These are phyloP conservation scores for Sorghum bicolor DNA, from an alignment of 176 grass and related monocot genomes.

Conservation along the genomic window DNA sequence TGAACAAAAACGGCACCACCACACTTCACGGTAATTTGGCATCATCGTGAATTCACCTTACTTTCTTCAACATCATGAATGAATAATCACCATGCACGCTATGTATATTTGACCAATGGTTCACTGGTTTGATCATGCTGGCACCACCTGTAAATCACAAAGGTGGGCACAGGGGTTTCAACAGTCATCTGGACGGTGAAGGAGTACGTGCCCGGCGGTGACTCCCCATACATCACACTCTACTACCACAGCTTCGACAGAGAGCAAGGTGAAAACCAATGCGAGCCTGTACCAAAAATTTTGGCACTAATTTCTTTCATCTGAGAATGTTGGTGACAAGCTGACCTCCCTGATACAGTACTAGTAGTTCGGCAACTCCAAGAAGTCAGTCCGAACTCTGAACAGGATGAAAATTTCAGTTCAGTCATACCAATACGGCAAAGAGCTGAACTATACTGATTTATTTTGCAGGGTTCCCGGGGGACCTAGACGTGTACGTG, in stretches of 20 bases:
- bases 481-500: conserved; percentile 70
- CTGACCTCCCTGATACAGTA: too few relatives aligned
- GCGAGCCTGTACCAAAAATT: too few relatives aligned
- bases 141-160: not conserved
- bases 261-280: conserved; percentile 41
- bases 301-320: too few relatives aligned
- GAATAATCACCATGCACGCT: too few relatives aligned
- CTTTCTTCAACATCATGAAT: not conserved
- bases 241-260: conserved; percentile 64
- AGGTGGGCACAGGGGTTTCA: conserved; percentile 62
- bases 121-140: not conserved
- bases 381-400: too few relatives aligned
- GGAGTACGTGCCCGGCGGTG: conserved; percentile 38
- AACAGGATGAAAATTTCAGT: too few relatives aligned
- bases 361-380: too few relatives aligned
- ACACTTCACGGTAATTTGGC: conserved; percentile 47
- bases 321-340: too few relatives aligned
- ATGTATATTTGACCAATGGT: not conserved
- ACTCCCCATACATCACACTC: conserved; percentile 59
- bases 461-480: conserved; percentile 62
- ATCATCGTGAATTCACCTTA: not conserved
- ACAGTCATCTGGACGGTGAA: conserved; percentile 56
- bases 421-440: too few relatives aligned
- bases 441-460: not conserved
- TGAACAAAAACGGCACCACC: conserved; percentile 45